Evolutionary conservation across 2,329 filamentous ascomycete genomes (phyloP).

Genomic region (Didymella keratinophila): DNA sequence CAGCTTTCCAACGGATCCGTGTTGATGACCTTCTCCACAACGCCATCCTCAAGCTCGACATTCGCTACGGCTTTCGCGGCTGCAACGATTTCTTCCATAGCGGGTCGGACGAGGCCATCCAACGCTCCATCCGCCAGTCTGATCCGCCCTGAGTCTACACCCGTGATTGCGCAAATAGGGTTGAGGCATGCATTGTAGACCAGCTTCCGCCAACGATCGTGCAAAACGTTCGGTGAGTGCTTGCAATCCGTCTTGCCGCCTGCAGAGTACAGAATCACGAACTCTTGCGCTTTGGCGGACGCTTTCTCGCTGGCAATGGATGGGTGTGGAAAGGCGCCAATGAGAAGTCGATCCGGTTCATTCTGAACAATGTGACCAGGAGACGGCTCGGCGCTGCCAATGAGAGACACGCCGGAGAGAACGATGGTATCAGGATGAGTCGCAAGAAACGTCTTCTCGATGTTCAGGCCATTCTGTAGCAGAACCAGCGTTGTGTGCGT

Average conservation of each 20-base stretch:
- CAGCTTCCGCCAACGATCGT: slow-evolving; percentile 60
- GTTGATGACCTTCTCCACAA: slow-evolving; percentile 57
- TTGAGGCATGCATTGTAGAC: slow-evolving; percentile 63
- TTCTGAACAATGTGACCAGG: slow-evolving; percentile 62
- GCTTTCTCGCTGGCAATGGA: slow-evolving; percentile 33
- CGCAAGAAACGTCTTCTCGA: slow-evolving; percentile 62
- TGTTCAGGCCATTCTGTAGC: slow-evolving; percentile 70
- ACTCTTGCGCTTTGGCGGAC: slow-evolving; percentile 51
- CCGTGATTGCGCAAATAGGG: slow-evolving; percentile 60
- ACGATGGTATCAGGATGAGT: slow-evolving; percentile 62
- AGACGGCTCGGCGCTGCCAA: slow-evolving; percentile 59
- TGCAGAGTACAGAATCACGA: slow-evolving; percentile 59
- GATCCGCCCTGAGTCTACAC: slow-evolving; percentile 61
- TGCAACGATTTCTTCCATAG: slow-evolving; percentile 61
- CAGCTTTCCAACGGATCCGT: slow-evolving; percentile 60
- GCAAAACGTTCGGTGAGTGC: slow-evolving; percentile 55
- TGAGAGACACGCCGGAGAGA: slow-evolving; percentile 62
- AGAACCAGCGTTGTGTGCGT: slow-evolving; percentile 63
- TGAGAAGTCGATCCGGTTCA: slow-evolving; percentile 58
- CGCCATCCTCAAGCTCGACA: slow-evolving; percentile 53
- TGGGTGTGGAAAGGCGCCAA: slow-evolving; percentile 60
- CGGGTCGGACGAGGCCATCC: slow-evolving; percentile 59
- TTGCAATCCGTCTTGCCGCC: slow-evolving; percentile 55
- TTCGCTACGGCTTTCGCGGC: slow-evolving; percentile 57
- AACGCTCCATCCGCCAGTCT: slow-evolving; percentile 56